Base-by-base conservation (phyloP, 495 filamentous ascomycete species). In the Chaetomidium leptoderma region DNA sequence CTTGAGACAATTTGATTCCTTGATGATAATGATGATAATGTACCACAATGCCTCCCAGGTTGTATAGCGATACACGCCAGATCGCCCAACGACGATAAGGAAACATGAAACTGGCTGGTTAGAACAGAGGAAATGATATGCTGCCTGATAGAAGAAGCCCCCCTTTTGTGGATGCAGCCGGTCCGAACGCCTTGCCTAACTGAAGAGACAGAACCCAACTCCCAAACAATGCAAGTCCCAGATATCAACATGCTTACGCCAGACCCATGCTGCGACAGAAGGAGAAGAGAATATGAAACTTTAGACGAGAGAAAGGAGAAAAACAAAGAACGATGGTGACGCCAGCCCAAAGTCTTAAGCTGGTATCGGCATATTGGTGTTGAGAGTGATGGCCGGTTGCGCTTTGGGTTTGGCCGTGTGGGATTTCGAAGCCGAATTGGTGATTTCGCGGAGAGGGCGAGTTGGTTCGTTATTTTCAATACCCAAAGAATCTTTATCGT, bases 131-230 rank as follows among this genome's bases (percentile, higher is more conserved):
- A 37, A 60, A 17, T 37, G 24, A 37, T 42, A 57, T 49, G 53
- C 36, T 61, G 55, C 17, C n/a, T 16, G 33, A n/a, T 27, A 49
- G 26, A 49, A 13, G 47, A 45, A 59, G 6, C 26, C 37, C 51
- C 51, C 51, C 36, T 56, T 56, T 55, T 57, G 30, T 36, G 53
- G 19, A 44, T 49, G 45, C 51, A 47, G 35, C 35, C 45, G 24
- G 14, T 50, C 45, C 45, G 5, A 57, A 57, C 54, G 54, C 54
- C 54, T 14, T 48, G 43, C 44, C 54, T 27, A 49, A 47, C 44
- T 33, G n/a, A n/a, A 30, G 14, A 47, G 27, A 30, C 32, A 8
- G n/a, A 32, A 6, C 26, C 39, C 33, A 49, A 49, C 35, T n/a
- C n/a, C 35, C 44, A 13, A 33, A 19, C 19, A 53, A 58, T 58